These are phyloP conservation scores for Phytophthora fragariaefolia DNA, from an alignment of 352 stramenopile genomes.

Conservation along the genomic window DNA sequence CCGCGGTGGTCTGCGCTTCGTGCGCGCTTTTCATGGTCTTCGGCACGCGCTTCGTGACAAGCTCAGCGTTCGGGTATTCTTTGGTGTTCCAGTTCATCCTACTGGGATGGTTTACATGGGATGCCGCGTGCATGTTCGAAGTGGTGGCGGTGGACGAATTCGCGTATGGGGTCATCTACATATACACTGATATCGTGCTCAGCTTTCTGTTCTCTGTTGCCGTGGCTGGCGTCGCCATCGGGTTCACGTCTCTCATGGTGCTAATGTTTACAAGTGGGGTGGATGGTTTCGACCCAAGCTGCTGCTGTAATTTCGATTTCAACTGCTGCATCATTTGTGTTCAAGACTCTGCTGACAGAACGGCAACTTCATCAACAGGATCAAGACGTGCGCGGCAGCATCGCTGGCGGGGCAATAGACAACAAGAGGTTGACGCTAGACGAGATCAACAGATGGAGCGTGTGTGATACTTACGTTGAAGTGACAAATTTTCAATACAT, in stretches of 20 bases:
- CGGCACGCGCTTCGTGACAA: conserved; percentile 29
- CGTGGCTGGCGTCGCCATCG: conserved; percentile 17
- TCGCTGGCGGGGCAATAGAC: background rate
- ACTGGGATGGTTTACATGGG: conserved; percentile 45
- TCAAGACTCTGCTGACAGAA: background rate
- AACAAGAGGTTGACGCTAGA: background rate
- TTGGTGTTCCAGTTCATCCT: conserved; percentile 47
- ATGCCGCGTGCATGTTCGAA: conserved; percentile 48
- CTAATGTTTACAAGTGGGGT: conserved; percentile 14
- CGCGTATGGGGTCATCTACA: conserved; percentile 56
- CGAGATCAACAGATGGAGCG: conserved; percentile 21
- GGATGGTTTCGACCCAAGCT: conserved; percentile 1
- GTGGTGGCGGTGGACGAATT: conserved; percentile 54
- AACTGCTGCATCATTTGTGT: conserved; percentile 18
- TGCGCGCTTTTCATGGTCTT: conserved; percentile 32
- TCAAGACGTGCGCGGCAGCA: background rate
- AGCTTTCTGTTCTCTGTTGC: conserved; percentile 38
- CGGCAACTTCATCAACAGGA: background rate
- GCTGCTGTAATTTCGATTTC: conserved; percentile 2
- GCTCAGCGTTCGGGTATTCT: conserved; percentile 35
- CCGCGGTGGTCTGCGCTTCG: conserved; percentile 19
- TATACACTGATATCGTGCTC: conserved; percentile 59
- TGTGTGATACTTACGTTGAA: conserved; percentile 6
- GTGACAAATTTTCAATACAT: too few relatives aligned
- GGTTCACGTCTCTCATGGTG: conserved; percentile 27